A percentile compares a stretch with the other conserved stretches of the same genome.
These are phyloP conservation scores for Trypanosoma lewisi DNA, from an alignment of 208 protist genomes.

Conservation along the genomic window DNA sequence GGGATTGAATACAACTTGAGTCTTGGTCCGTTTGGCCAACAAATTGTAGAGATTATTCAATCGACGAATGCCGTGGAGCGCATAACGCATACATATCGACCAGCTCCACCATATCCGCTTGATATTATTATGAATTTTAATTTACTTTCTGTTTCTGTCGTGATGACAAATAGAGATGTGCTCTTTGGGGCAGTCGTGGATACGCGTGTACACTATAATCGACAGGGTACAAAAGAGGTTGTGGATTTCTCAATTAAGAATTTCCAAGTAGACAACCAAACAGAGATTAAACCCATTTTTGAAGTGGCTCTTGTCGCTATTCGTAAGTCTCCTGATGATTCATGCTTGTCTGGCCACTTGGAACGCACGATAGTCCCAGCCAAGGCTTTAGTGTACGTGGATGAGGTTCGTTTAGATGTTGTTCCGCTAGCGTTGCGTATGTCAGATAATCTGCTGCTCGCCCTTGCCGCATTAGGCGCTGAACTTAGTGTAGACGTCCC, in stretches of 20 bases:
- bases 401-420: constrained; percentile 79
- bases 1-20: constrained; percentile 46
- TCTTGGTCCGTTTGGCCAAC: constrained; percentile 59
- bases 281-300: constrained; percentile 71
- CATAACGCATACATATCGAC: constrained; percentile 17
- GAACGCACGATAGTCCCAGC: constrained; percentile 54
- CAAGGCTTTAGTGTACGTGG: constrained; percentile 56
- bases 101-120: constrained; percentile 41
- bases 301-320: constrained; percentile 71
- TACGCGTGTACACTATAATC: constrained; percentile 59
- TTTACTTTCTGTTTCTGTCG: constrained; percentile 61
- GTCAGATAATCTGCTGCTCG: constrained; percentile 76
- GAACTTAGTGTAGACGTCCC: constrained; percentile 16
- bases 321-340: constrained; percentile 31
- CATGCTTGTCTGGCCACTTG: constrained; percentile 53
- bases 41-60: constrained; percentile 50
- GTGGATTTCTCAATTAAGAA: constrained; percentile 69
- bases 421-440: constrained; percentile 72
- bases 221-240: constrained; percentile 43
- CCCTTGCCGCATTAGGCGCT: constrained; percentile 39
- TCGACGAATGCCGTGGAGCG: constrained; percentile 18
- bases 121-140: constrained; percentile 61
- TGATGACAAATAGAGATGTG: constrained; percentile 59
- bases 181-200: constrained; percentile 70
- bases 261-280: constrained; percentile 89